Base-by-base conservation (phyloP, 306 rosid species). In the Cucumis cinereus region DNA sequence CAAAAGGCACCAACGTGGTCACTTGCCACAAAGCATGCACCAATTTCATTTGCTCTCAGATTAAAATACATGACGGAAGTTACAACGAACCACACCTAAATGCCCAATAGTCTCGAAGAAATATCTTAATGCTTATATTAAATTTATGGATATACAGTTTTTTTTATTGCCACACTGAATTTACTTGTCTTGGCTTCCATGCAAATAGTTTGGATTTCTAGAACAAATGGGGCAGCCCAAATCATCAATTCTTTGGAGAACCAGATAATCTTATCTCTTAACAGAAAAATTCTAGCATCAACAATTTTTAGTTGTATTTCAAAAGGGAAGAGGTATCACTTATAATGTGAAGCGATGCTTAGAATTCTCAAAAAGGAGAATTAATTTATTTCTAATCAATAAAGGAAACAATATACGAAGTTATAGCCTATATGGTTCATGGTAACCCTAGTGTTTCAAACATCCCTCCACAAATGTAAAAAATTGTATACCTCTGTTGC, bases 401-500 rank as follows among this genome's bases (percentile, higher is more conserved):
- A 67, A 67, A 67, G 73, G 73, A 67, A 41, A 23, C 28, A 20
- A 23, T 41, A 69, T 22, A 45, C 54, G 43, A 41, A 26, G 20
- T 7, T 5, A 69, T 41, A 13, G 24, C 23, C 74, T 23, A 43
- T 20, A 20, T 68, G 38, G 74, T 68, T 68, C 33, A 43, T 5
- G 10, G 5, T 26, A 69, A 20, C 23, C 56, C 56, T 56, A 69
- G 57, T 69, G 74, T 23, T 23, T 23, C 56, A 69, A 23, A 23
- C 10, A n/a, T 43, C 20, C 75, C 58, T 58, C 57, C 38, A 24
- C 36, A 26, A 70, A 71, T 49, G 58, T 30, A 69, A 69, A 14
- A 45, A 12, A 41, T 69, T 20, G 63, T 89, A 71, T 85, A 93
- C 96, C 96, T 79, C 83, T 79, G 54, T 73, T 74, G 78, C 81